Evolutionary conservation across 306 rosid genomes (phyloP), one percentile per base, ranked within the genome.

Genomic region (Vigna radiata): DNA sequence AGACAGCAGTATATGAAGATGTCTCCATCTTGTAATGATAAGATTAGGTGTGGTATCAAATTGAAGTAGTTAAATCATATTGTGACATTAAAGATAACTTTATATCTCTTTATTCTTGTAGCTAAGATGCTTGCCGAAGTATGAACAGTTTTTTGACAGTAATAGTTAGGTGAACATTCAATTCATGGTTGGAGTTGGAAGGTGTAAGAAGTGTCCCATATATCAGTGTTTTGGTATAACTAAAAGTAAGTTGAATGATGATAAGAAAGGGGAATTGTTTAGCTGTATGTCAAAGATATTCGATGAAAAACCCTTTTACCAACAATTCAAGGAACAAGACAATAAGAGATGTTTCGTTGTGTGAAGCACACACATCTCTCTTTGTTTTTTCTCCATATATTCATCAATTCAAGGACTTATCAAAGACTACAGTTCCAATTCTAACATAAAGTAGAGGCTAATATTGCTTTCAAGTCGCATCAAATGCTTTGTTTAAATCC

Each of bases 351-450:
- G 68, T 62, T 62, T 62, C 68, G n/a, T 16, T 62, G 46, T 62
- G 68, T 62, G 46, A 62, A 62, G 68, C 68, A 62, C 46, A 62
- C 68, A 33, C 23, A 15, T 16, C 14, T 16, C 46, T 62, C 25
- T 33, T 62, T 19, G 3, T 60, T 60, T 27, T 2, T 29, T 6
- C 27, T 25, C 4, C 7, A 7, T 8, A 8, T 52, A 7, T 60
- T 60, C 67, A 31, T 16, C 65, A 25, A 12, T 58, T 58, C 41
- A 13, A 27, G 3, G 11, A 27, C 39, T 27, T 60, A 2, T 41
- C 44, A 1, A 39, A 39, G 0, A 39, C 44, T 41, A 41, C 46
- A 8, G 13, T 9, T 9, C 0, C 2, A 39, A 8, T 36, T 36
- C 8, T 8, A 36, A 36, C 8, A 36, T 6, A 36, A 36, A 36